phyloP scores from a whole-genome alignment of 305 asterid genomes.

The Ilex paraguariensis region DNA sequence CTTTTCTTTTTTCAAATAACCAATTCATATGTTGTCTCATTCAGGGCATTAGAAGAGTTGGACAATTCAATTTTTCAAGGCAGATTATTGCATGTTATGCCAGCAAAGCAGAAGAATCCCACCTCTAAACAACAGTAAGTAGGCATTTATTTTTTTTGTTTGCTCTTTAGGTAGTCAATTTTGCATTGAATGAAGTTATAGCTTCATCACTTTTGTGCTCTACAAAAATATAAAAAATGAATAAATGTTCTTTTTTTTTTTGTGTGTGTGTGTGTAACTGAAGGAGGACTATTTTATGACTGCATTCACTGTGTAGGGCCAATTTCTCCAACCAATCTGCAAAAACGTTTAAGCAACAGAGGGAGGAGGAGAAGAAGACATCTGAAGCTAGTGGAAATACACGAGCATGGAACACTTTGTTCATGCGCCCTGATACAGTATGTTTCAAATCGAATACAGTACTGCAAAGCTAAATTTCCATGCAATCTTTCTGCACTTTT shows the following conservation, averaged over 20 bases:
- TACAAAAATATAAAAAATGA: too few relatives aligned
- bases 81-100: slow-evolving; percentile 87
- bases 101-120: slow-evolving; percentile 59
- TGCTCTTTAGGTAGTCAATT: neutral
- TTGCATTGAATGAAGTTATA: neutral
- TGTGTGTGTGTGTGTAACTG: neutral
- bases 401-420: slow-evolving; percentile 81
- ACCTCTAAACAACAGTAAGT: slow-evolving; percentile 50
- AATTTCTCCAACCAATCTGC: slow-evolving; percentile 35
- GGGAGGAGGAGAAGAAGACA: slow-evolving; percentile 66
- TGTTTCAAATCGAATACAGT: slow-evolving; percentile 18
- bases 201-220: too few relatives aligned
- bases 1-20: neutral
- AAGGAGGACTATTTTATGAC: neutral
- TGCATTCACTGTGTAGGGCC: slow-evolving; percentile 34
- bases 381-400: slow-evolving; percentile 91
- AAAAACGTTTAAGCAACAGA: slow-evolving; percentile 65
- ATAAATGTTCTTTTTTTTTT: neutral
- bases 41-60: slow-evolving; percentile 82
- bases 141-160: neutral
- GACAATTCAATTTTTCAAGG: slow-evolving; percentile 86
- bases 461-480: neutral
- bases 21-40: slow-evolving; percentile 6
- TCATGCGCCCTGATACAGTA: slow-evolving; percentile 91
- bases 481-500: neutral